Conservation (phyloP, 441 rosid genomes). For the Adansonia rubrostipa region DNA sequence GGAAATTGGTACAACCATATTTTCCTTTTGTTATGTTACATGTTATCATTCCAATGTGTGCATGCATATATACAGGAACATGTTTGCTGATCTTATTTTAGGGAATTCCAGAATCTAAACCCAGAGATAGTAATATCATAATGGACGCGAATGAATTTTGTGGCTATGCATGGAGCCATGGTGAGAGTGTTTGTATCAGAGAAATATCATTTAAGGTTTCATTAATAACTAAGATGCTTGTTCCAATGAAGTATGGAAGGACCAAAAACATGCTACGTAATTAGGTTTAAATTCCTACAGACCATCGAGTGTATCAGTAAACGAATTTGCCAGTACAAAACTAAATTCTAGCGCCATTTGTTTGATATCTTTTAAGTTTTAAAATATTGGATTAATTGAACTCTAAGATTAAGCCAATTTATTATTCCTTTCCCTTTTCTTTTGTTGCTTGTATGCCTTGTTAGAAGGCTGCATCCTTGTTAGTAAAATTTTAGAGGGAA, state of each 20-base stretch:
- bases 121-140: slow-evolving; percentile 1
- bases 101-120: background rate
- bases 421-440: background rate
- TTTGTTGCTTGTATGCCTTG: slow-evolving; percentile 5
- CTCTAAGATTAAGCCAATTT: slow-evolving; percentile 1
- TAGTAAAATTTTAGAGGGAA: slow-evolving; percentile 11
- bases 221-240: background rate
- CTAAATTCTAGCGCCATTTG: background rate
- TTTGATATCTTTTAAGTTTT: background rate
- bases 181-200: background rate
- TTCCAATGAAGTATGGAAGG: background rate
- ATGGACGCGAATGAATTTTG: background rate
- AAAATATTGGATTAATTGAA: slow-evolving; percentile 4
- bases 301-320: background rate
- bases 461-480: slow-evolving; percentile 7
- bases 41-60: slow-evolving; percentile 4
- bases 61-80: background rate
- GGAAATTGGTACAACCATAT: slow-evolving; percentile 69
- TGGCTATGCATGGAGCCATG: background rate
- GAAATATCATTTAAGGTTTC: slow-evolving; percentile 19
- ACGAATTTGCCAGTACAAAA: background rate
- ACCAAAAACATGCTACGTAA: background rate
- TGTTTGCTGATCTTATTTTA: slow-evolving; percentile 3
- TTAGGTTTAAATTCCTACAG: background rate
- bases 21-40: slow-evolving; percentile 17